Evolutionary conservation across 768 basidiomycete species (phyloP).

Genomic region (Russula earlei): DNA sequence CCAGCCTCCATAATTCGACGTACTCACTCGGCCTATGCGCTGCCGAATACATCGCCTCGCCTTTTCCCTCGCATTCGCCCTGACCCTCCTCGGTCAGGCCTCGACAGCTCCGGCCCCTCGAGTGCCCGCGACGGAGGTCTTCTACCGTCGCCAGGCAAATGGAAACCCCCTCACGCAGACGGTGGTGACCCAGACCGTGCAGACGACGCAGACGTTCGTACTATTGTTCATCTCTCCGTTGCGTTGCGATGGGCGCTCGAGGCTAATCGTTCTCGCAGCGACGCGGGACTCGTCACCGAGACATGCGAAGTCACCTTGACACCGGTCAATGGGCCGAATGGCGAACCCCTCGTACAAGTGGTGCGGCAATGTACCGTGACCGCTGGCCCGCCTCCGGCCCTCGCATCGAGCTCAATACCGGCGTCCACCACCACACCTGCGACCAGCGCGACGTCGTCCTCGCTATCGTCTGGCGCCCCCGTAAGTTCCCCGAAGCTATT

Average conservation of each 20-base stretch:
- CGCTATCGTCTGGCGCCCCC: too few species aligned
- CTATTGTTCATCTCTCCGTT: not conserved
- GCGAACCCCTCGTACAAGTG: constrained; percentile 27
- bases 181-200: constrained; percentile 30
- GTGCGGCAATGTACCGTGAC: constrained; percentile 26
- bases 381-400: not conserved
- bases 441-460: too few species aligned
- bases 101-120: not conserved
- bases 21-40: constrained; percentile 23
- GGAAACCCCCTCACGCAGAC: constrained; percentile 26
- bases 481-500: not conserved
- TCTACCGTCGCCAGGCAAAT: constrained; percentile 18
- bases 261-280: constrained; percentile 10
- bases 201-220: constrained; percentile 35
- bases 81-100: not conserved
- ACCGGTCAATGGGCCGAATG: constrained; percentile 26
- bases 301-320: constrained; percentile 30
- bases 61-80: not conserved
- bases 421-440: constrained; percentile 4
- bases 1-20: not conserved
- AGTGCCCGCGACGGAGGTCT: not conserved
- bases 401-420: not conserved
- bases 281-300: constrained; percentile 28
- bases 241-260: not conserved
- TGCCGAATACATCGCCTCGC: constrained; percentile 10